Base-by-base conservation (phyloP, 805 yeast genomes). In the Metschnikowia bowlesiae region DNA sequence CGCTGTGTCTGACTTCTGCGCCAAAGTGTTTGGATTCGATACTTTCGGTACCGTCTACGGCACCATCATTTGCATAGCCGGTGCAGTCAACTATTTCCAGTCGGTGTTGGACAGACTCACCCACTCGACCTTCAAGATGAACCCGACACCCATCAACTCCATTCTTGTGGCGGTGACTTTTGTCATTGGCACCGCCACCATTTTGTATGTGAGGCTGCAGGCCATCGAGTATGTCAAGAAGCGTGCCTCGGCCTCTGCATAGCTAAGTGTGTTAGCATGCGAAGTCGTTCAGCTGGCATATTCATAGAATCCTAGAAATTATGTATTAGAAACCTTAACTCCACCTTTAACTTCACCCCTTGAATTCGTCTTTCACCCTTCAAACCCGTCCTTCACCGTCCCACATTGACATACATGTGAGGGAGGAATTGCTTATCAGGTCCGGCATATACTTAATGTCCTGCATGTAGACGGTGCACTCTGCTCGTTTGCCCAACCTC, bases 11-110 rank as follows among this genome's bases (percentile, higher is more conserved):
- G 84, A 80, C 60, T 76, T 72, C 59, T 80, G 84, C 59, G 83
- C 86, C 29, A 83, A 83, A 62, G 83, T 79, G 44, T 83, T 81
- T 62, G 85, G 86, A 1, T 75, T 78, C 55, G 83, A 80, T 58
- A 79, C 84, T 9, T 78, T 80, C 61, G 84, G 86, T 37, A 76
- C 82, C 1, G 75, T 80, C 30, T 80, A 80, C 57, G 84, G 84
- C n/a, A 64, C 80, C 16, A 76, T 79, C 32, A 78, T 79, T 66
- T 75, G 81, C 40, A 66, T 76, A 26, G 73, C 83, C 1, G 84
- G 84, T 35, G 54, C 77, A 14, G 63, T 77, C 61, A 80, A 80
- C 59, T 76, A 74, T 53, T 62, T 68, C 38, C 84, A 80, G 60
- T 65, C 74, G 28, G 57, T 65, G 11, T 69, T 80, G 57, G 84